Evolutionary conservation across 176 grass and related monocot species (phyloP).

Genomic region (Oryza nivara): DNA sequence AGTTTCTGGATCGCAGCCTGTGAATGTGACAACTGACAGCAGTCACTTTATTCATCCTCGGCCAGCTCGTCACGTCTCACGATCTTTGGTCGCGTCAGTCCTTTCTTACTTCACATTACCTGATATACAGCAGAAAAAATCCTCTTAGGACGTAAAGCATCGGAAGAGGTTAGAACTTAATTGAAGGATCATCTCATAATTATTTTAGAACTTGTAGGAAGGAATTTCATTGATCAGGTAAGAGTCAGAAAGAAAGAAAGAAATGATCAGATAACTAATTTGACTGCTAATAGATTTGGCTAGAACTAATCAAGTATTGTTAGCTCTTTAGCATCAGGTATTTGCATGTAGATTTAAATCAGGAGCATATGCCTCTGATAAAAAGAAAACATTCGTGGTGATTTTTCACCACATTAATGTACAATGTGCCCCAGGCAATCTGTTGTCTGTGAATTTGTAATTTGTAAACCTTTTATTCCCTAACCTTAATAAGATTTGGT

Average conservation of each 20-base stretch:
- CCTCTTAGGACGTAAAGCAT: slow-evolving; percentile 28
- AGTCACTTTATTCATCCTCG: slow-evolving; percentile 13
- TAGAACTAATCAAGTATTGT: background rate
- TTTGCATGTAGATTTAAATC: background rate
- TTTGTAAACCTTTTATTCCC: too few relatives aligned
- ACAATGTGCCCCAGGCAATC: too few relatives aligned
- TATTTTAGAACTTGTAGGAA: too few relatives aligned
- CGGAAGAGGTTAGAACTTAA: background rate
- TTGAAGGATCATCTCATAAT: background rate
- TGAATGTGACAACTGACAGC: background rate
- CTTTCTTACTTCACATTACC: slow-evolving; percentile 37
- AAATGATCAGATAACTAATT: background rate
- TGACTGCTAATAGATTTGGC: background rate
- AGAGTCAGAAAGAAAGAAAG: background rate
- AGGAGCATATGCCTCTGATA: background rate
- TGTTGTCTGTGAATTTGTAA: too few relatives aligned
- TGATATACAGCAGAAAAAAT: slow-evolving; percentile 25
- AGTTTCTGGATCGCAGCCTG: slow-evolving; percentile 32
- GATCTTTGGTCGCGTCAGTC: background rate
- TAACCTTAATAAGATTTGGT: too few relatives aligned
- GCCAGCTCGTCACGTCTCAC: slow-evolving; percentile 36
- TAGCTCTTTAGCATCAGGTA: background rate
- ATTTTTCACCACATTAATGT: too few relatives aligned
- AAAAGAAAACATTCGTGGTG: too few relatives aligned
- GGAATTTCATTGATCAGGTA: slow-evolving; percentile 16